Evolutionary conservation across 164 flowering plant genomes (phyloP).

Genomic region (Nymphaea thermarum): DNA sequence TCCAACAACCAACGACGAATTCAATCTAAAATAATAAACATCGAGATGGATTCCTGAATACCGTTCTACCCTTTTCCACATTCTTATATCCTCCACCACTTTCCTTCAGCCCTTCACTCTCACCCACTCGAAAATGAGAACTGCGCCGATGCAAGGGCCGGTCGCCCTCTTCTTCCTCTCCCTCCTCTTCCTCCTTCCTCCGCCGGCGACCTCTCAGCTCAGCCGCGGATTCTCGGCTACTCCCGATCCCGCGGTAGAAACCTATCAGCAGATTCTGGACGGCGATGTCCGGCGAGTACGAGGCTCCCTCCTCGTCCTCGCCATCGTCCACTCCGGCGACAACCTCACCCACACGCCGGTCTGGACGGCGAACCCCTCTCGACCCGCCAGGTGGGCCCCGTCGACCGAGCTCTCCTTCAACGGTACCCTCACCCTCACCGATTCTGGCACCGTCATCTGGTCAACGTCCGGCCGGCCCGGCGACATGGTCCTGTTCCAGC

Average conservation of each 20-base stretch:
- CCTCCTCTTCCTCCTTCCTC: neutral
- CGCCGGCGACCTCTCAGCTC: conserved; percentile 20
- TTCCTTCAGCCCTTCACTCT: neutral
- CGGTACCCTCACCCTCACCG: conserved; percentile 61
- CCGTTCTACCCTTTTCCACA: neutral
- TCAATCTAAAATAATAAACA: too few species aligned
- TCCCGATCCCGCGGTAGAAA: conserved; percentile 34
- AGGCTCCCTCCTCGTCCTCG: conserved; percentile 39
- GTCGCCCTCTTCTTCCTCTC: neutral
- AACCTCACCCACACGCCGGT: conserved; percentile 34
- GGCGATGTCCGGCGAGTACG: conserved; percentile 55
- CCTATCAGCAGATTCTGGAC: conserved; percentile 47
- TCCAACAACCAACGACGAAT: too few species aligned
- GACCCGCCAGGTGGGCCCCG: conserved; percentile 33
- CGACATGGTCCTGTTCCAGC: conserved; percentile 4
- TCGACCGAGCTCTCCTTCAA: conserved; percentile 44
- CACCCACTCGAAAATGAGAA: neutral
- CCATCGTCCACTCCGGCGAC: conserved; percentile 45
- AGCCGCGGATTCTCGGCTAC: conserved; percentile 45
- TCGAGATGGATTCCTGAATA: neutral
- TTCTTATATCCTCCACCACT: neutral
- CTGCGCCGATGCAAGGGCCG: neutral
- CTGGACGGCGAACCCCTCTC: conserved; percentile 38
- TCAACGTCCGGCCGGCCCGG: conserved; percentile 39
- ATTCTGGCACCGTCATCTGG: conserved; percentile 33